Base-by-base conservation (phyloP, 805 yeast species). In the Sugiyamaella boreocaroliniensis region DNA sequence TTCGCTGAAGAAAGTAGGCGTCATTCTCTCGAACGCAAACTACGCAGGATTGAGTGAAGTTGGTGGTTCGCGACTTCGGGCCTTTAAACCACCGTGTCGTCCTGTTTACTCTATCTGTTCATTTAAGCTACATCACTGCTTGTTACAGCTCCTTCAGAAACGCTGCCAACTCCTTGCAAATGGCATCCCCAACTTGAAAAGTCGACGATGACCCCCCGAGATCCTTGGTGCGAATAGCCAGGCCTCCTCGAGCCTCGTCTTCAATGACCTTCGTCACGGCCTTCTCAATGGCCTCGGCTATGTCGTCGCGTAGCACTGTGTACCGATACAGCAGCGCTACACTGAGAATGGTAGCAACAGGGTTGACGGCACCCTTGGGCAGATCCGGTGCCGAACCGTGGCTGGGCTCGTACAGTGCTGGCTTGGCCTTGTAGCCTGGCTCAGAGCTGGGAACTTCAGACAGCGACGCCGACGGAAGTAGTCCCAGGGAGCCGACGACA, bases 311-410 rank as follows among this genome's bases (percentile, higher is more conserved):
- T 72, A 85, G 79, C 57, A 97, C 97, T 81, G 93, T 82, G 75
- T 92, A 92, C 74, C 92, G 97, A 71, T 93, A 81, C 96, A 93
- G 85, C 69, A 93, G 77, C 52, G 97, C 98, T 52, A 96, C 84
- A 37, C 98, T 92, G 75, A 97, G 84, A 67, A 92, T 90, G 47
- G 98, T 92, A 49, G 99, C 99, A 65, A 93, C 83, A 60, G 99
- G 99, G 78, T 92, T 92, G 48, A 96, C 81, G 46, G 66, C 67
- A 63, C 93, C 93, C 71, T 78, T 84, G 68, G 89, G 96, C 60
- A 92, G 92, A 70, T 92, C 99, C 52, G 99, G 99, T 49, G 99
- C 99, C 52, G 96, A 88, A 58, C 99, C 99, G 73, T 92, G 99
- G 68, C 97, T 89, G 68, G 99, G 99, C 75, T 92, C 99, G 70